Conservation (phyloP, 768 basidiomycete genomes). For the Lactarius deliciosus region DNA sequence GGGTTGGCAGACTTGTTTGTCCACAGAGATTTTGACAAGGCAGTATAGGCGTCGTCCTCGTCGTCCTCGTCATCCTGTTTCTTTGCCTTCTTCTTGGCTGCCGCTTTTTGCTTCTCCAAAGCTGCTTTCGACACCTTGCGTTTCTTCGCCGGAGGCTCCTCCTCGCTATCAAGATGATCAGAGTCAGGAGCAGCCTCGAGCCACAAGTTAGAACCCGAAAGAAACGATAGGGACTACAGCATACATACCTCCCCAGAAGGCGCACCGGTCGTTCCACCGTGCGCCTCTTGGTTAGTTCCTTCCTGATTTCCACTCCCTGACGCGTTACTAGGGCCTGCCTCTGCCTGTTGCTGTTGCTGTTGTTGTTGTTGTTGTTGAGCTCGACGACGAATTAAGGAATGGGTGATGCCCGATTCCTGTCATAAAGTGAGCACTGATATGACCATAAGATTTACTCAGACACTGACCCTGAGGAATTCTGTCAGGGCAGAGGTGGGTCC, state of each 20-base stretch:
- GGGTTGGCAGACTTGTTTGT: slow-evolving; percentile 38
- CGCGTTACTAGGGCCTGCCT: slow-evolving; percentile 46
- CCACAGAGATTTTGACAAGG: slow-evolving; percentile 52
- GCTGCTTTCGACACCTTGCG: slow-evolving; percentile 29
- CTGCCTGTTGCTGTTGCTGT: slow-evolving; percentile 41
- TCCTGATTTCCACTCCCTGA: slow-evolving; percentile 24
- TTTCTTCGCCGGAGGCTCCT: slow-evolving; percentile 19
- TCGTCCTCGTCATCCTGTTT: slow-evolving; percentile 46
- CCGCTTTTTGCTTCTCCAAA: slow-evolving; percentile 36
- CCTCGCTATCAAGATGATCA: slow-evolving; percentile 26
- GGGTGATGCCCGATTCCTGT: slow-evolving; percentile 55
- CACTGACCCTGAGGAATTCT: slow-evolving; percentile 68
- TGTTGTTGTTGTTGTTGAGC: slow-evolving; percentile 36
- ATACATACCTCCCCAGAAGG: slow-evolving; percentile 14
- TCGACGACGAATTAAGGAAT: slow-evolving; percentile 42
- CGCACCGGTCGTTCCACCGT: slow-evolving; percentile 27
- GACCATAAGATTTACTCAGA: too few relatives aligned
- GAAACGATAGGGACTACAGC: too few relatives aligned
- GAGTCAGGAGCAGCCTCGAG: slow-evolving; percentile 25
- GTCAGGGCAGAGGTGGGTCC: slow-evolving; percentile 84
- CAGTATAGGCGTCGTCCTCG: slow-evolving; percentile 58
- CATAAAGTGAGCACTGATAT: background rate
- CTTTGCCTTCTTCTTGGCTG: slow-evolving; percentile 29
- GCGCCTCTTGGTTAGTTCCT: slow-evolving; percentile 29
- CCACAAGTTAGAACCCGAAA: background rate